Percentiles rank a stretch among this genome's conserved stretches.
Conservation (phyloP, 306 rosid species). For the Glycyrrhiza uralensis region DNA sequence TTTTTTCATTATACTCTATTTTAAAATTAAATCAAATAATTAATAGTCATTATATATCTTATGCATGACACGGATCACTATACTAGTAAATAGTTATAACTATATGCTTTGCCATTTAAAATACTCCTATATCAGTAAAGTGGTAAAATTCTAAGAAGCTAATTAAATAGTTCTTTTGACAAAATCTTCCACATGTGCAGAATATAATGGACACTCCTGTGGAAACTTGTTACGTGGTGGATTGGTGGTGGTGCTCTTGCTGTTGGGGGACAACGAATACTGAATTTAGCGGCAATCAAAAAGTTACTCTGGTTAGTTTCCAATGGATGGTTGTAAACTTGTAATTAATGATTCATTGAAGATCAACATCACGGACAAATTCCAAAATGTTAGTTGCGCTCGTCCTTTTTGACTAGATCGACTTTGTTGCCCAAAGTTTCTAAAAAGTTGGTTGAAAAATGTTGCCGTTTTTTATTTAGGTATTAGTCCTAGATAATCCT, state of each 20-base stretch:
- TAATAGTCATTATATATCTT: too few species aligned
- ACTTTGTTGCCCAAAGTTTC: constrained; percentile 4
- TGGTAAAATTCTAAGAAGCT: too few species aligned
- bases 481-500: too few species aligned
- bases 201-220: background rate
- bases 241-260: background rate
- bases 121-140: too few species aligned
- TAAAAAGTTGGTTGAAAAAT: background rate
- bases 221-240: background rate
- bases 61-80: too few species aligned
- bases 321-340: background rate
- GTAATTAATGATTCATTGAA: background rate
- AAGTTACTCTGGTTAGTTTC: background rate
- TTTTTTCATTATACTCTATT: too few species aligned
- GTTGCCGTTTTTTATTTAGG: too few species aligned
- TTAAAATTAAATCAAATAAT: too few species aligned
- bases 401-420: constrained; percentile 32
- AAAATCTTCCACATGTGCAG: background rate
- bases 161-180: too few species aligned
- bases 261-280: background rate
- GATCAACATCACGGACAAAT: background rate
- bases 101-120: too few species aligned
- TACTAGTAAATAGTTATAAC: too few species aligned
- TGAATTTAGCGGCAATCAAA: constrained; percentile 14
- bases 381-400: constrained; percentile 5